Evolutionary conservation across 768 basidiomycete species (phyloP).

Genomic region (Russula brevipes): DNA sequence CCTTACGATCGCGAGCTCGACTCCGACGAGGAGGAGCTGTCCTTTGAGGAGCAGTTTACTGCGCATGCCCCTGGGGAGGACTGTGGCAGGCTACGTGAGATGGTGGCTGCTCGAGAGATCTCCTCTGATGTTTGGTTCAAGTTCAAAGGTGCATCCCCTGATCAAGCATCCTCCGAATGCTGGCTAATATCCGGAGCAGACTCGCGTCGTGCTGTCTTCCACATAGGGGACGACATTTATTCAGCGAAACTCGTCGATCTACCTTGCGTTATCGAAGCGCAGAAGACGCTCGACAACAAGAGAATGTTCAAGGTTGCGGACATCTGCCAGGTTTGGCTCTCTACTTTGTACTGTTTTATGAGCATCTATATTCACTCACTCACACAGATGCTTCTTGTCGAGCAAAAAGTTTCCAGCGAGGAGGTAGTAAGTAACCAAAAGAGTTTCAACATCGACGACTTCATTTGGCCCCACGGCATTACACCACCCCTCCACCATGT

Average conservation of each 20-base stretch:
- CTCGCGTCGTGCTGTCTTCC: constrained; percentile 85
- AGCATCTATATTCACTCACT: constrained; percentile 14
- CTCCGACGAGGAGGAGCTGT: constrained; percentile 89
- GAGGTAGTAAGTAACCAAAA: constrained; percentile 56
- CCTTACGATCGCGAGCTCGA: constrained; percentile 92
- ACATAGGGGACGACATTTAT: constrained; percentile 74
- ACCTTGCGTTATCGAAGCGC: constrained; percentile 88
- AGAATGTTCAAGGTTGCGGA: constrained; percentile 99
- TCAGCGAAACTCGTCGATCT: constrained; percentile 94
- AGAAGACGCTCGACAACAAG: constrained; percentile 93
- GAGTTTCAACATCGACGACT: constrained; percentile 87
- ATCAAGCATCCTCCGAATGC: neutral
- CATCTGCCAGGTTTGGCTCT: constrained; percentile 78
- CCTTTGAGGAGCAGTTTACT: constrained; percentile 96
- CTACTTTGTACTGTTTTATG: constrained; percentile 1
- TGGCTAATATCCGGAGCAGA: constrained; percentile 43
- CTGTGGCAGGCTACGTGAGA: constrained; percentile 71
- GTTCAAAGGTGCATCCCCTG: constrained; percentile 71
- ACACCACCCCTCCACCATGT: constrained; percentile 90
- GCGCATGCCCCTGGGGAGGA: constrained; percentile 84
- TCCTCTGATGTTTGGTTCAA: constrained; percentile 90
- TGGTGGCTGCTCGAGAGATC: constrained; percentile 74
- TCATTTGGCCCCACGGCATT: constrained; percentile 95
- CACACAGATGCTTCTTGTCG: constrained; percentile 90
- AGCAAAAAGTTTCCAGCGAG: constrained; percentile 66